Base-by-base conservation (phyloP, 1,139 yeast genomes). In the Sugiyamaella pinicola region DNA sequence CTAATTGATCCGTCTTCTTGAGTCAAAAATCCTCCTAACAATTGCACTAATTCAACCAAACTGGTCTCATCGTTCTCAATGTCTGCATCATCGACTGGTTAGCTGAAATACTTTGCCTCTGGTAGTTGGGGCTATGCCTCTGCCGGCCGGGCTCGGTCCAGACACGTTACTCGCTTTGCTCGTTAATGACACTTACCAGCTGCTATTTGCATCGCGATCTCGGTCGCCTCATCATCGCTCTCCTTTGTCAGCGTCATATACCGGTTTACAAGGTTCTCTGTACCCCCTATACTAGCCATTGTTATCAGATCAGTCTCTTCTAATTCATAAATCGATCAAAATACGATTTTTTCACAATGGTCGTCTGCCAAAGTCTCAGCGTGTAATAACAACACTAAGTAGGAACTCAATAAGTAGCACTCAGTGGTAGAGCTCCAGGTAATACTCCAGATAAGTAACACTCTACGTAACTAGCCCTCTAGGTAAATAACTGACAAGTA, bases 21-120 rank as follows among this genome's bases (percentile, higher is more conserved):
- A 0, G 93, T 85, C 49, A 91, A 73, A 53, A 80, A 78, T 18
- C 75, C 78, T 4, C 87, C 88, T 42, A 86, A 68, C 2, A 73
- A 65, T 51, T 79, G 74, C 26, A 86, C 80, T 45, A 85, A 71
- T 31, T 76, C 78, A 13, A 85, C 68, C 19, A 86, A 71, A 31
- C 79, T 74, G 8, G 76, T 58, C 13, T 70, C 58, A 52, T 72
- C 74, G 5, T 64, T 45, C 41, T 70, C 68, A 51, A 79, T 65
- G 28, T 64, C 62, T 72, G 56, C n/a, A n/a, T n/a, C n/a, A n/a
- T n/a, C n/a, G n/a, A n/a, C n/a, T n/a, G n/a, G n/a, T n/a, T n/a
- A n/a, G n/a, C n/a, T n/a, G n/a, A n/a, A n/a, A n/a, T n/a, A n/a
- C n/a, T 24, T 61, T 34, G 37, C 2, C 38, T 43, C 33, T n/a